phyloP scores from a whole-genome alignment of 2,329 filamentous ascomycete species.

The Aspergillus ustus region DNA sequence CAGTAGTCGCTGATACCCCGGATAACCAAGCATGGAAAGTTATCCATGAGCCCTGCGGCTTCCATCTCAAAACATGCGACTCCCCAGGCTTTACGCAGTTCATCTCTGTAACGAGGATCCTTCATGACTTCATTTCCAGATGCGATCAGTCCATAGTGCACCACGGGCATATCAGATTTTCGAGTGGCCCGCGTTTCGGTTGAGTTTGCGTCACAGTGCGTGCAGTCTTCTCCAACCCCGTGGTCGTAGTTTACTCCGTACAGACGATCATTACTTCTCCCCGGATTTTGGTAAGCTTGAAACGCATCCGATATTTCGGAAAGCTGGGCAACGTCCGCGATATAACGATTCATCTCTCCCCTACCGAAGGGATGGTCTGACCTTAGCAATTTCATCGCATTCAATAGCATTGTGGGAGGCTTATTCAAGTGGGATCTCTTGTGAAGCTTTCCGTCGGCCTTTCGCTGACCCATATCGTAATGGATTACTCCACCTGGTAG shows the following conservation, averaged over 20 bases:
- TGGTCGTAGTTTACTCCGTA: not conserved
- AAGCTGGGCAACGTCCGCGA: not conserved
- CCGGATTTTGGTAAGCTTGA: slow-evolving; percentile 4
- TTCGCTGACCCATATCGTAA: slow-evolving; percentile 11
- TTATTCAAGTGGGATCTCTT: slow-evolving; percentile 6
- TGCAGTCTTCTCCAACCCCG: not conserved
- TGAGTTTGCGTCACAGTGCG: not conserved
- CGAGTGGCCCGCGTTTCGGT: not conserved
- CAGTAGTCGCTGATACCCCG: slow-evolving; percentile 31
- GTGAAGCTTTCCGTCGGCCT: slow-evolving; percentile 3
- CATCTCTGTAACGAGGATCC: slow-evolving; percentile 22
- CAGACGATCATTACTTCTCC: not conserved
- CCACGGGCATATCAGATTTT: not conserved
- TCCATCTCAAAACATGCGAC: slow-evolving; percentile 32
- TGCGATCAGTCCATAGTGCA: slow-evolving; percentile 33
- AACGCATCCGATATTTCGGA: not conserved
- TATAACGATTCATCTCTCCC: slow-evolving; percentile 10
- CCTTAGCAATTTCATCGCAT: slow-evolving; percentile 1
- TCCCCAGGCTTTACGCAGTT: slow-evolving; percentile 9
- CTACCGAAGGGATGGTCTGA: slow-evolving; percentile 6
- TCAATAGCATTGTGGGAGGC: not conserved
- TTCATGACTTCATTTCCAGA: slow-evolving; percentile 31
- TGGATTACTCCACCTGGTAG: slow-evolving; percentile 8
- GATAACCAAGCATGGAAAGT: slow-evolving; percentile 30
- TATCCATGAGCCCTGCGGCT: slow-evolving; percentile 22